Evolutionary conservation across 345 rosid species (phyloP).

Genomic region (Clausena lansium): DNA sequence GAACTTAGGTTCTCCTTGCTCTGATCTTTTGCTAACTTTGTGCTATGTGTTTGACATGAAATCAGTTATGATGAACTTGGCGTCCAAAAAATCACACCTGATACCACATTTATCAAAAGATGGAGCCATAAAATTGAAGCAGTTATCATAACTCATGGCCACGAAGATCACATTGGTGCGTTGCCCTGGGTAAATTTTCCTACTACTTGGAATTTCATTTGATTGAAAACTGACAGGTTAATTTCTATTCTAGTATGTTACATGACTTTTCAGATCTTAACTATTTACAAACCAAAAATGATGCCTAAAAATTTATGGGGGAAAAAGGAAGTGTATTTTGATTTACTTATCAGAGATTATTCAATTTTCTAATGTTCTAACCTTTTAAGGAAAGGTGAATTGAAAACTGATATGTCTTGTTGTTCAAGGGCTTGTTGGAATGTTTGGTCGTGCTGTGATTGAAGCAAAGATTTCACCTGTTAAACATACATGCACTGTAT

Average conservation of each 20-base stretch:
- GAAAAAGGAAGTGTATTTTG: background rate
- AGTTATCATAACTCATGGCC: constrained; percentile 95
- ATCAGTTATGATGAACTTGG: constrained; percentile 93
- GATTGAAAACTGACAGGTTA: background rate
- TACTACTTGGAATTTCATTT: constrained; percentile 26
- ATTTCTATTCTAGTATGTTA: background rate
- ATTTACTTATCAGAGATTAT: background rate
- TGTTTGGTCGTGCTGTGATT: background rate
- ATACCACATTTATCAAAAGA: constrained; percentile 88
- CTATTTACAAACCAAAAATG: background rate
- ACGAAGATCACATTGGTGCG: constrained; percentile 99
- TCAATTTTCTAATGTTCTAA: background rate
- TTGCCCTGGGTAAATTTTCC: constrained; percentile 98
- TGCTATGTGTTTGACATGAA: constrained; percentile 4
- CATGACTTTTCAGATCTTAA: background rate
- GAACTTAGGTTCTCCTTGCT: constrained; percentile 7
- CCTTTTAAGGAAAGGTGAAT: background rate
- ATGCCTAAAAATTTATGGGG: background rate
- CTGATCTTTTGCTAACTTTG: constrained; percentile 17
- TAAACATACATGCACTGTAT: background rate
- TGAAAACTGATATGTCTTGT: background rate
- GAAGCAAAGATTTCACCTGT: background rate
- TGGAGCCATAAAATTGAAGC: constrained; percentile 99
- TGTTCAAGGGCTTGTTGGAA: background rate
- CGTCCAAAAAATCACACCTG: constrained; percentile 90